Base-by-base conservation (phyloP, 176 grass and related monocot species). In the Phyllostachys edulis region DNA sequence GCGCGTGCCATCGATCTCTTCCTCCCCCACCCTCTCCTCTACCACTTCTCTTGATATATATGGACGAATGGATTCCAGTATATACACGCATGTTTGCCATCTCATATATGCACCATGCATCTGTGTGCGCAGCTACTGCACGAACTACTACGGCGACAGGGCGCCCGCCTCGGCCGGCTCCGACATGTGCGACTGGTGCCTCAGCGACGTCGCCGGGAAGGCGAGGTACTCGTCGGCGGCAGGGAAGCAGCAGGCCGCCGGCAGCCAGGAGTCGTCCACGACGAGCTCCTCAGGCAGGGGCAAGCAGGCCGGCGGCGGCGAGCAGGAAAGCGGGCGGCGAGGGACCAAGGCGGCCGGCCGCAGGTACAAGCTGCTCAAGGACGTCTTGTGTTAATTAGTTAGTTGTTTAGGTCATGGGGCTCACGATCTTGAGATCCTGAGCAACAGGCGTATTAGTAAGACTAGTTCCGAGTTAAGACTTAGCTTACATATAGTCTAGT, bases 281-380 rank as follows among this genome's bases (percentile, higher is more conserved):
- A 90, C 79, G 84, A 82, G 59, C 84, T 87, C 80, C 73, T 85
- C 74, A 62, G 75, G 80, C 26, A 79, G 76, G 26, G 51, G 41
- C 13, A 24, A 47, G 16, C 26, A 81, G 56, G 44, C 17, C n/a
- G 17, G 72, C 90, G 38, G 29, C 78, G 60, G 23, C 60, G 78
- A 63, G 9, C 63, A 62, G 65, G 82, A 87, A 50, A 84, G 56
- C 27, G 46, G 85, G 54, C 87, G 88, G 7, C 67, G 85, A 8
- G 80, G 60, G 76, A 84, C 91, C 15, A 96, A 95, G 87, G 77
- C 88, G 26, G 61, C 88, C 13, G 90, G 88, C 64, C 97, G 97
- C 84, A 93, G 96, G 89, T 99, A 99, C 86, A 99, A 99, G 89
- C 91, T 99, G 63, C 93, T 99, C 66, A 99, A 99, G 90, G 96